Evolutionary conservation across 2,329 filamentous ascomycete genomes (phyloP), one percentile per base, ranked within the genome.

Genomic region (Ophiocordyceps robertsii): DNA sequence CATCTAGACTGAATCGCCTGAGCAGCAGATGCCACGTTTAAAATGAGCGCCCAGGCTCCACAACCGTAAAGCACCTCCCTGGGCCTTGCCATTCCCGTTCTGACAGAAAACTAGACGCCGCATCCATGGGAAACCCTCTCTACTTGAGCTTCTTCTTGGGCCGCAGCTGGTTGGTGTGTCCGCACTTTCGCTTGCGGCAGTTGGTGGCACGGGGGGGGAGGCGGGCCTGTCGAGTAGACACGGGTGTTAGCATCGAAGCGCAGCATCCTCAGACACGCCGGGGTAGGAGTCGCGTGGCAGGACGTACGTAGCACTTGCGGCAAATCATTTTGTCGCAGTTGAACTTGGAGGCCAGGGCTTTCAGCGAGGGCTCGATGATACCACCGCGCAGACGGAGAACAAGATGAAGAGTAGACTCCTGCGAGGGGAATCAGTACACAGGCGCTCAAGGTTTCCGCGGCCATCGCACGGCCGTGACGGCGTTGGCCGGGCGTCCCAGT

Each of bases 291-390:
- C 6, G 10, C 11, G 11, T 7, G 7, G 16, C n/a, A 3, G 17
- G 45, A 81, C 84, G 60, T 82, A 92, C 87, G 73, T 96, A 96
- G 84, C 92, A 98, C 85, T 98, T 96, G 79, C 92, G 90, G 87
- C 92, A 96, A 73, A 96, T 95, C 84, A 90, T 90, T 84, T 95
- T 95, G 58, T 96, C 92, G 84, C 90, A 96, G 84, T 98, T 96
- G 82, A 93, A 96, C 80, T 95, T 95, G 77, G 83, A 89, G 65
- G 90, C 90, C 53, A 96, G 82, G 57, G 87, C 90, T 83, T 96
- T 96, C 62, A 96, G 82, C 62, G 89, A 95, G 61, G 92, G 92
- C 80, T 96, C 90, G 63, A 95, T 95, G 77, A 96, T 90, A 78
- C 90, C 90, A 78, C 90, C 90, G 78, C 90, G 89, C 61, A 96